Conservation (phyloP, 768 basidiomycete species). For the Ramaria rubella region DNA sequence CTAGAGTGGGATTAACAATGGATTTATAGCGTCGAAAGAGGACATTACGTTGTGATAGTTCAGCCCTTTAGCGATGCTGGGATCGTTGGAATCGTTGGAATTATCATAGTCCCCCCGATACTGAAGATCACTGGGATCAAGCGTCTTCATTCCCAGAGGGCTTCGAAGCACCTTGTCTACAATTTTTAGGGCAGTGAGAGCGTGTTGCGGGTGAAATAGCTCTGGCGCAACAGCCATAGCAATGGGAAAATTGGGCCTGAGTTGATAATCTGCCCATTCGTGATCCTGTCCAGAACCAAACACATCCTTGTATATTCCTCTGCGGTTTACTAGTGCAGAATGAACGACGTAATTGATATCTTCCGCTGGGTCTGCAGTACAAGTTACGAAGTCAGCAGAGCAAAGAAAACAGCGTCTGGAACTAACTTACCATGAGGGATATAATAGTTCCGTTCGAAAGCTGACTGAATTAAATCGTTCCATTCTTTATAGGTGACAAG, state of each 20-base stretch:
- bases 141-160: slow-evolving; percentile 93
- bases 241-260: slow-evolving; percentile 88
- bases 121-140: slow-evolving; percentile 81
- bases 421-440: slow-evolving; percentile 63
- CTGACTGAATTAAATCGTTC: slow-evolving; percentile 73
- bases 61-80: slow-evolving; percentile 80
- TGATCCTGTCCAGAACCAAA: slow-evolving; percentile 80
- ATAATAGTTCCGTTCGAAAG: slow-evolving; percentile 89
- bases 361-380: slow-evolving; percentile 51
- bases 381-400: background rate
- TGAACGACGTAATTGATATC: slow-evolving; percentile 70
- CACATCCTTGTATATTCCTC: slow-evolving; percentile 99
- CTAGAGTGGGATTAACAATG: slow-evolving; percentile 31
- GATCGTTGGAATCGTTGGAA: slow-evolving; percentile 82
- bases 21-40: background rate
- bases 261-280: slow-evolving; percentile 97
- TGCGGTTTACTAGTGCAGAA: slow-evolving; percentile 66
- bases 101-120: slow-evolving; percentile 94
- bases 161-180: slow-evolving; percentile 76
- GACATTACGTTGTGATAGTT: slow-evolving; percentile 83
- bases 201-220: slow-evolving; percentile 76
- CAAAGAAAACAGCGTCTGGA: background rate
- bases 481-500: slow-evolving; percentile 87
- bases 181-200: slow-evolving; percentile 70
- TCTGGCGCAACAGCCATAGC: slow-evolving; percentile 98